Evolutionary conservation across 2,329 filamentous ascomycete species (phyloP).

Genomic region (Sarocladiaceae sp.): DNA sequence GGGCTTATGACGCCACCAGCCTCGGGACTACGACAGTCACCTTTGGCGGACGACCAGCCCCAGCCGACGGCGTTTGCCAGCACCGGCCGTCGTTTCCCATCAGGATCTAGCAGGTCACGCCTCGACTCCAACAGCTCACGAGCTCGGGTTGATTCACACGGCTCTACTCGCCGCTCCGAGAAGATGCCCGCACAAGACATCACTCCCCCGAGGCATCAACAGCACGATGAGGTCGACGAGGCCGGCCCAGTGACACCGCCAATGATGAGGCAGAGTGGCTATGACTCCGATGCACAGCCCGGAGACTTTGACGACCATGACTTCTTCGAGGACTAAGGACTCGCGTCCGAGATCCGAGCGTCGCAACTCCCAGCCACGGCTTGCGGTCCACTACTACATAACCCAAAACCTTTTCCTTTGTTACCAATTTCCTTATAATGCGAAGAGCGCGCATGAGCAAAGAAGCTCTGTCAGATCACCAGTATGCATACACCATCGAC

Average conservation of each 20-base stretch:
- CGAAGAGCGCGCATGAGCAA: background rate
- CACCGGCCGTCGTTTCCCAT: slow-evolving; percentile 55
- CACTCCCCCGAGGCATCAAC: slow-evolving; percentile 37
- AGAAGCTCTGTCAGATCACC: background rate
- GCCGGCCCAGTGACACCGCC: slow-evolving; percentile 52
- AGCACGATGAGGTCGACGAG: slow-evolving; percentile 17
- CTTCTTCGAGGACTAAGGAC: slow-evolving; percentile 45
- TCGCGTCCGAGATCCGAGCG: background rate
- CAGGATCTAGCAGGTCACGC: slow-evolving; percentile 29
- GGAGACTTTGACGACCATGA: slow-evolving; percentile 57
- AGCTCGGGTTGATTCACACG: slow-evolving; percentile 9
- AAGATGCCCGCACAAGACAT: slow-evolving; percentile 35
- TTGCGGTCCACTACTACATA: slow-evolving; percentile 8
- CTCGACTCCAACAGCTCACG: slow-evolving; percentile 2
- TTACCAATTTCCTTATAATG: slow-evolving; percentile 13
- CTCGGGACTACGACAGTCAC: slow-evolving; percentile 63
- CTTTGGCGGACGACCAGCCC: slow-evolving; percentile 34
- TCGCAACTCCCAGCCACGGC: background rate
- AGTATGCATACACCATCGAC: background rate
- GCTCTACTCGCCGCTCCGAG: slow-evolving; percentile 28
- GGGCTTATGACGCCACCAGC: slow-evolving; percentile 89
- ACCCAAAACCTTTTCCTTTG: slow-evolving; percentile 21
- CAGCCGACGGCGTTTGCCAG: slow-evolving; percentile 59
- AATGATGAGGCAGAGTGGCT: slow-evolving; percentile 55
- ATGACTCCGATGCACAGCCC: slow-evolving; percentile 57